Evolutionary conservation across 129 eudicot species (phyloP).

Genomic region (Flaveria ramosissima): DNA sequence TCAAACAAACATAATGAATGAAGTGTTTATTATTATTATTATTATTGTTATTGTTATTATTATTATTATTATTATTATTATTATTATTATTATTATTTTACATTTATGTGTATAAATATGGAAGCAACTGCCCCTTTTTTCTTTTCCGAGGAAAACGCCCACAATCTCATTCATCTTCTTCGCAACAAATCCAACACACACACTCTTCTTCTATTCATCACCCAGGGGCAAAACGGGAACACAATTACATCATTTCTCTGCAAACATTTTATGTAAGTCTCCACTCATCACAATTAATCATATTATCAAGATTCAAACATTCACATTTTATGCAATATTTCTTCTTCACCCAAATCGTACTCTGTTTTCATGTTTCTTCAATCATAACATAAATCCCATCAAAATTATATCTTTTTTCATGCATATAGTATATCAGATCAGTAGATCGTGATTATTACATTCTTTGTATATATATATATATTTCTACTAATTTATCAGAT

Average conservation of each 20-base stretch:
- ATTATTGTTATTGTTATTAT: too few relatives aligned
- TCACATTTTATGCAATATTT: constrained; percentile 11
- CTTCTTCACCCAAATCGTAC: neutral
- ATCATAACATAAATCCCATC: constrained; percentile 9
- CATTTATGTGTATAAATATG: constrained; percentile 43
- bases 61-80: too few relatives aligned
- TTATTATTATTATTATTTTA: too few relatives aligned
- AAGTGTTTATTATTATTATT: too few relatives aligned
- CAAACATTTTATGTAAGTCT: constrained; percentile 32
- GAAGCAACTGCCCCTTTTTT: constrained; percentile 49
- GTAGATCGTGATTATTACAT: constrained; percentile 23
- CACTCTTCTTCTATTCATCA: constrained; percentile 1
- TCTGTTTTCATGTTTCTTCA: constrained; percentile 21
- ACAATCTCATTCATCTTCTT: constrained; percentile 31
- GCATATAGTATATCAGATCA: neutral
- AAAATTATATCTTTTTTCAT: neutral
- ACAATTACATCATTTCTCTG: neutral
- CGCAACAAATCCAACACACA: neutral
- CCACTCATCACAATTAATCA: neutral
- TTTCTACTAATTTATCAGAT: neutral
- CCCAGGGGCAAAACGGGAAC: constrained; percentile 29
- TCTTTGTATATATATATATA: neutral
- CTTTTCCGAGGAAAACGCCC: constrained; percentile 65
- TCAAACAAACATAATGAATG: too few relatives aligned
- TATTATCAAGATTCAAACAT: constrained; percentile 16